Evolutionary conservation across 768 basidiomycete genomes (phyloP).

Genomic region (Sistotremastrum niveocremeum): DNA sequence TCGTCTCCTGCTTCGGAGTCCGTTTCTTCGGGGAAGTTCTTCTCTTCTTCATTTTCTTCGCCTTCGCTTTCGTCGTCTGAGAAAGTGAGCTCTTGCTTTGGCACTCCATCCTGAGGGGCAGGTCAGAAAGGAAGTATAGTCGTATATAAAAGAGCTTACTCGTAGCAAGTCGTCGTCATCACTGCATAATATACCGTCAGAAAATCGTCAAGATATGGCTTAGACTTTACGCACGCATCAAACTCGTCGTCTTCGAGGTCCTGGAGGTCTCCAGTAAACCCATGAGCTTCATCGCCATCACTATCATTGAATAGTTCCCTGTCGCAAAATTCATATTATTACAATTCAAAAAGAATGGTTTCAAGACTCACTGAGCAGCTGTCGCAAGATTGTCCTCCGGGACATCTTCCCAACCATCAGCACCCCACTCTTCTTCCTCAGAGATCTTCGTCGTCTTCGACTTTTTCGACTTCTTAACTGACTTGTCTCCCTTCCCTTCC

Average conservation of each 20-base stretch:
- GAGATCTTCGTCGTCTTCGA: slow-evolving; percentile 36
- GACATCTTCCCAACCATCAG: too few species aligned
- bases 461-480: slow-evolving; percentile 22
- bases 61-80: slow-evolving; percentile 25
- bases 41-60: slow-evolving; percentile 32
- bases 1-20: slow-evolving; percentile 33
- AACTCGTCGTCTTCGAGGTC: slow-evolving; percentile 36
- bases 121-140: background rate
- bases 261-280: slow-evolving; percentile 32
- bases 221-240: slow-evolving; percentile 23
- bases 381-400: too few species aligned
- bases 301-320: slow-evolving; percentile 36
- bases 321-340: background rate
- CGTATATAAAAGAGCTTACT: slow-evolving; percentile 10
- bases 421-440: slow-evolving; percentile 11
- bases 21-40: slow-evolving; percentile 14
- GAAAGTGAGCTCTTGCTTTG: slow-evolving; percentile 13
- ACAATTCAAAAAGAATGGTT: background rate
- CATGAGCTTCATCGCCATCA: slow-evolving; percentile 24
- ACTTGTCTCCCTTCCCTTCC: slow-evolving; percentile 6
- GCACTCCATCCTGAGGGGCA: slow-evolving; percentile 1
- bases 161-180: slow-evolving; percentile 38
- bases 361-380: too few species aligned
- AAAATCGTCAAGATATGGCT: slow-evolving; percentile 3
- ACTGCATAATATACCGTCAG: background rate